phyloP scores from a whole-genome alignment of 768 basidiomycete genomes.

The Kockovaella imperatae region DNA sequence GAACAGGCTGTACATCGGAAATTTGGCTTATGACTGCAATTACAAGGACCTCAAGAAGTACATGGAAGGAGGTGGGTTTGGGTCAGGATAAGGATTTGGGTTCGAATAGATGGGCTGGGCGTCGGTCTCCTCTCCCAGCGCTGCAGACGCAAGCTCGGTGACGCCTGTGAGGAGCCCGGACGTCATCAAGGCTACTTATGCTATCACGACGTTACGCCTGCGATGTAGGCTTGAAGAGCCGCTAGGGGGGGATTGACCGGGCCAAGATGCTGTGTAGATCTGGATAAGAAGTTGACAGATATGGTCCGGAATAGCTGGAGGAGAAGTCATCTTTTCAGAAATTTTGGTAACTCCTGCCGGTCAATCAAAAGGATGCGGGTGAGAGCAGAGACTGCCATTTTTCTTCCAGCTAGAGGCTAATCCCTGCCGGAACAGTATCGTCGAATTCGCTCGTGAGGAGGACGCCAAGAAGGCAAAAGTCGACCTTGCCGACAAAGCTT shows the following conservation, averaged over 20 bases:
- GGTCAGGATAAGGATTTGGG: constrained; percentile 13
- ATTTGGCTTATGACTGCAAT: constrained; percentile 96
- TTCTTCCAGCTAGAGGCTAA: background rate
- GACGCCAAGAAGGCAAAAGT: constrained; percentile 82
- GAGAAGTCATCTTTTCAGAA: constrained; percentile 99
- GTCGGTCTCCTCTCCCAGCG: no score
- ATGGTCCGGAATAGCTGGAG: constrained; percentile 83
- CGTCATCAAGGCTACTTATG: no score
- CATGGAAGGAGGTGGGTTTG: constrained; percentile 96
- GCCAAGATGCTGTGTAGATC: no score
- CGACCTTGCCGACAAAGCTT: constrained; percentile 76
- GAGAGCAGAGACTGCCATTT: constrained; percentile 47
- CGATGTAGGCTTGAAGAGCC: no score
- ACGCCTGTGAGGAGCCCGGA: no score
- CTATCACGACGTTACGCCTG: no score
- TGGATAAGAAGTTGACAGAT: constrained; percentile 18
- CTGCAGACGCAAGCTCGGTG: no score
- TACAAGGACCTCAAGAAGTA: constrained; percentile 99
- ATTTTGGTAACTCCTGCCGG: constrained; percentile 94
- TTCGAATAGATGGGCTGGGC: constrained; percentile 3
- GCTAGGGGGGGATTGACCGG: no score
- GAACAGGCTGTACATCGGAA: constrained; percentile 97
- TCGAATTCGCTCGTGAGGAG: constrained; percentile 84
- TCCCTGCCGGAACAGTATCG: constrained; percentile 57
- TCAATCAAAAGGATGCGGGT: constrained; percentile 99